Conservation (phyloP, 2,329 filamentous ascomycete species). For the Triangularia verruculosa region DNA sequence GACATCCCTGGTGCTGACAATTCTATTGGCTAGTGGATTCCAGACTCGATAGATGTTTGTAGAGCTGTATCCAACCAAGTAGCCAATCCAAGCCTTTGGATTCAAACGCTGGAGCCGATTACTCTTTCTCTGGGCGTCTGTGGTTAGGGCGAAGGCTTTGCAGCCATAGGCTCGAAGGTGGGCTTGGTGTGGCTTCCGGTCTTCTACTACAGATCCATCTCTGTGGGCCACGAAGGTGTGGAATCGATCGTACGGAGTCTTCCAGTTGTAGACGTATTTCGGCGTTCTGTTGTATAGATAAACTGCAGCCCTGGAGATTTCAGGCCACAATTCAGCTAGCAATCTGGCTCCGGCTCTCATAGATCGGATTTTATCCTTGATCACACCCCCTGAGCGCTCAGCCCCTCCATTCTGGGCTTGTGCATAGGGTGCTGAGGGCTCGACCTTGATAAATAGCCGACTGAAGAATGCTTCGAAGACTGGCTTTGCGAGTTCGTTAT, state of each 20-base stretch:
- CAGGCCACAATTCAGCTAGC: not conserved
- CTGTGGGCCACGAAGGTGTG: not conserved
- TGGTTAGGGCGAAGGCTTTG: not conserved
- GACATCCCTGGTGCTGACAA: constrained; percentile 3
- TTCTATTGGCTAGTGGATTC: constrained; percentile 8
- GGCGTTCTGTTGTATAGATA: not conserved
- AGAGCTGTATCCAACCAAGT: constrained; percentile 13
- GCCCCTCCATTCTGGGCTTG: constrained; percentile 4
- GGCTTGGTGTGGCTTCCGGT: not conserved
- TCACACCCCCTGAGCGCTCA: not conserved
- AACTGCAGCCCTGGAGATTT: not conserved
- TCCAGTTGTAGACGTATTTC: not conserved
- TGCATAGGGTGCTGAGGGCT: not conserved
- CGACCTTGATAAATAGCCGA: not conserved
- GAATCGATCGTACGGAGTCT: not conserved
- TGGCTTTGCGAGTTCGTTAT: constrained; percentile 1
- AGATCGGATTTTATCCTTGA: not conserved
- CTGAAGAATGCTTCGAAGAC: not conserved
- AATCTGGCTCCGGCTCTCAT: not conserved
- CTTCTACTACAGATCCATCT: not conserved
- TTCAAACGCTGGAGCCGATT: constrained; percentile 5
- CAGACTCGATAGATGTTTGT: constrained; percentile 13
- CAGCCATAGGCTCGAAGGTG: not conserved
- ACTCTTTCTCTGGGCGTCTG: not conserved
- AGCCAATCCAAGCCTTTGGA: constrained; percentile 12